Conservation (phyloP, 2,329 filamentous ascomycete species). For the Trichoderma pleuroti region DNA sequence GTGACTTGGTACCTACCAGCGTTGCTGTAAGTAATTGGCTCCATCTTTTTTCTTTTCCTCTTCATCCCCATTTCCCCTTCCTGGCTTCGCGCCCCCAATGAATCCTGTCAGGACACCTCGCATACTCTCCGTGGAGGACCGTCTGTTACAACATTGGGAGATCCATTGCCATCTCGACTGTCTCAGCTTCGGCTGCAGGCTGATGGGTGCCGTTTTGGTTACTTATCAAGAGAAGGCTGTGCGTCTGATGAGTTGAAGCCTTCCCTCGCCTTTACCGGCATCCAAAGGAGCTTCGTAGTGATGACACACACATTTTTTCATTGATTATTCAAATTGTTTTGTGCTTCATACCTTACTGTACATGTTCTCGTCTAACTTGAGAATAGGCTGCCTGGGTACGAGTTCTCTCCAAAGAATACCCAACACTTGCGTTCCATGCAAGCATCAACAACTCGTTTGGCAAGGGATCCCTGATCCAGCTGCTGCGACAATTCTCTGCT, state of each 20-base stretch:
- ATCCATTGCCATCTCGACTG: conserved; percentile 58
- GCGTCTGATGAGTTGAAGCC: conserved; percentile 97
- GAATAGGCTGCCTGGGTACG: conserved; percentile 87
- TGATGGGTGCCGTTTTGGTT: conserved; percentile 87
- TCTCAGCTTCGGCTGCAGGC: conserved; percentile 43
- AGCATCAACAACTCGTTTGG: conserved; percentile 95
- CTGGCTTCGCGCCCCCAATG: conserved; percentile 51
- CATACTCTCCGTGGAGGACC: conserved; percentile 66
- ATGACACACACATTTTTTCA: conserved; percentile 72
- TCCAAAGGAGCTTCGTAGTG: conserved; percentile 95
- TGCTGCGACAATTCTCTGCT: conserved; percentile 87
- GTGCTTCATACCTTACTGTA: not conserved
- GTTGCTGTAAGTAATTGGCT: conserved; percentile 78
- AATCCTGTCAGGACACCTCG: conserved; percentile 80
- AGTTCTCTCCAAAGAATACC: conserved; percentile 81
- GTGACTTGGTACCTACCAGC: conserved; percentile 82
- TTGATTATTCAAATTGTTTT: not conserved
- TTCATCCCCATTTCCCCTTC: conserved; percentile 20
- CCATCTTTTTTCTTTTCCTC: conserved; percentile 17
- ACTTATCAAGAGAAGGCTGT: conserved; percentile 67
- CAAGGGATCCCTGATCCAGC: conserved; percentile 87
- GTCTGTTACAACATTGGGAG: conserved; percentile 99
- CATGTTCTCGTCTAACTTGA: conserved; percentile 20
- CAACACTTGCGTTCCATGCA: conserved; percentile 91
- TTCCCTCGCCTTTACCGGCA: conserved; percentile 56